These are phyloP conservation scores for Botryotinia calthae DNA, from an alignment of 2,329 filamentous ascomycete genomes.

Conservation along the genomic window DNA sequence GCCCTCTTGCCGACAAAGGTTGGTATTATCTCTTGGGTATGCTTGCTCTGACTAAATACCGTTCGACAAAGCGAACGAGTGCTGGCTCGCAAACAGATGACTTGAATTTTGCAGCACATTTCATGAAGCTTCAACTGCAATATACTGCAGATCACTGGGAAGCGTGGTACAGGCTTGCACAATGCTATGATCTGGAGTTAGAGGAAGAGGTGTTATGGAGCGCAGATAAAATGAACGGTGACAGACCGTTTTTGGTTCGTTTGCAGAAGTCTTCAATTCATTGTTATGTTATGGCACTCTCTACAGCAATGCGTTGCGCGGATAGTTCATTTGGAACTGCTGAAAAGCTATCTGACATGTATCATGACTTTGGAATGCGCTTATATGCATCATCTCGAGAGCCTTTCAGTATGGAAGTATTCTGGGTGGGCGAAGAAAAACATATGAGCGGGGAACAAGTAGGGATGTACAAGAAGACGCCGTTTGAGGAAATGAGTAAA, in stretches of 20 bases:
- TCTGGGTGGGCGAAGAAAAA: conserved; percentile 59
- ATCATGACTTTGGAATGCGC: conserved; percentile 65
- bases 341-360: conserved; percentile 61
- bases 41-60: conserved; percentile 82
- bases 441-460: conserved; percentile 53
- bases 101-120: conserved; percentile 39
- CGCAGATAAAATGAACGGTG: conserved; percentile 43
- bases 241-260: conserved; percentile 38
- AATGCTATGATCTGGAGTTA: conserved; percentile 42
- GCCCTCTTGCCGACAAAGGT: conserved; percentile 71
- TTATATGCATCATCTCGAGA: conserved; percentile 67
- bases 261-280: conserved; percentile 41
- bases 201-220: conserved; percentile 44
- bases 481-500: conserved; percentile 56
- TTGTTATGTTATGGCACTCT: conserved; percentile 62
- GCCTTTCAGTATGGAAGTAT: conserved; percentile 66
- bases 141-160: conserved; percentile 42
- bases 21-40: conserved; percentile 93
- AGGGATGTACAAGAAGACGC: conserved; percentile 55
- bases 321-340: conserved; percentile 53
- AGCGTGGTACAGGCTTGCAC: conserved; percentile 43
- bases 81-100: conserved; percentile 42
- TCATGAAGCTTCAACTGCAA: conserved; percentile 41
- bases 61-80: conserved; percentile 39
- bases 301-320: conserved; percentile 56